phyloP scores from a whole-genome alignment of 2,329 filamentous ascomycete genomes.

The Trichoderma sp. region DNA sequence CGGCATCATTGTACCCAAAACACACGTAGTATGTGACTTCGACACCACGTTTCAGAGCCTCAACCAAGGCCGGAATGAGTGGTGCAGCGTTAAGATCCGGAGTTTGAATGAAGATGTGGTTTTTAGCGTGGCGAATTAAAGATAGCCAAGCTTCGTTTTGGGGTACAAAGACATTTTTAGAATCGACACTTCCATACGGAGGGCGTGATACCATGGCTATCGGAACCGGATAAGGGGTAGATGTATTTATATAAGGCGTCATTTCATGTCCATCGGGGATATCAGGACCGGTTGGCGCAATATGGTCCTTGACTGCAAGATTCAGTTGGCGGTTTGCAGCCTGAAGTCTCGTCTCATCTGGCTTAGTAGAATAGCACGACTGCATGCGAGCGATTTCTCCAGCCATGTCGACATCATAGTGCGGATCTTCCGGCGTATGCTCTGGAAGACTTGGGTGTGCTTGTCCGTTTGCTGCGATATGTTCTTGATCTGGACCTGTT shows the following conservation, averaged over 20 bases:
- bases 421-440: constrained; percentile 57
- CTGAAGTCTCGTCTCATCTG: constrained; percentile 53
- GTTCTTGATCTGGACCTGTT: background rate
- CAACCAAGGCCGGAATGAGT: constrained; percentile 60
- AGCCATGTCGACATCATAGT: constrained; percentile 62
- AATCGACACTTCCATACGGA: constrained; percentile 64
- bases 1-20: constrained; percentile 75
- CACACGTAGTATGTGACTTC: constrained; percentile 70
- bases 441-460: constrained; percentile 41
- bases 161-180: constrained; percentile 60
- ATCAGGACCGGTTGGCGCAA: constrained; percentile 54
- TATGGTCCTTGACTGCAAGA: constrained; percentile 52
- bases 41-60: constrained; percentile 65
- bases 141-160: constrained; percentile 77
- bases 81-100: constrained; percentile 73
- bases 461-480: background rate
- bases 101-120: constrained; percentile 72
- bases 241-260: constrained; percentile 59
- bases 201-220: constrained; percentile 70
- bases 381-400: constrained; percentile 63
- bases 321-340: constrained; percentile 66
- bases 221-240: constrained; percentile 55
- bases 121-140: constrained; percentile 61
- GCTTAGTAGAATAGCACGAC: constrained; percentile 48
- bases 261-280: constrained; percentile 54